Percentiles rank a stretch among this genome's conserved stretches.
Conservation (phyloP, 2,329 filamentous ascomycete genomes). For the Bipolaris victoriae region DNA sequence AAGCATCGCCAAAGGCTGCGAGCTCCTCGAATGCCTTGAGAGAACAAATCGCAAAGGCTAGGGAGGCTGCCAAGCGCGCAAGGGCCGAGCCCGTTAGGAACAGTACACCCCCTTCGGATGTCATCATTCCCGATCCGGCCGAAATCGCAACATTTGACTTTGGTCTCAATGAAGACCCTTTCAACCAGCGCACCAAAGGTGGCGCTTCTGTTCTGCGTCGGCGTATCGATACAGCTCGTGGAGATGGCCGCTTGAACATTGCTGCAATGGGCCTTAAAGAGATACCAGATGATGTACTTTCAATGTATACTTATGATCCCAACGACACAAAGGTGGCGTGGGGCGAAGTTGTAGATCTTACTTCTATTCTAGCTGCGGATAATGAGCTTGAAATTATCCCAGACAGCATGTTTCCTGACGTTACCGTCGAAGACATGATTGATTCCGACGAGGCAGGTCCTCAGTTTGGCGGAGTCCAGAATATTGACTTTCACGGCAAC, state of each 20-base stretch:
- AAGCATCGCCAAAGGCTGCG: slow-evolving; percentile 46
- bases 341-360: slow-evolving; percentile 90
- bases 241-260: slow-evolving; percentile 84
- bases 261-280: slow-evolving; percentile 79
- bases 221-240: slow-evolving; percentile 73
- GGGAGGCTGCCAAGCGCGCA: slow-evolving; percentile 67
- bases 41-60: slow-evolving; percentile 92
- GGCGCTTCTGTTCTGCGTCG: slow-evolving; percentile 73
- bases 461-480: slow-evolving; percentile 82
- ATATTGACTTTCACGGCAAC: slow-evolving; percentile 87
- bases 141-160: slow-evolving; percentile 61
- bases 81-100: slow-evolving; percentile 33
- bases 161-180: slow-evolving; percentile 69
- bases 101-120: slow-evolving; percentile 38
- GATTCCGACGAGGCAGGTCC: slow-evolving; percentile 70
- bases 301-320: slow-evolving; percentile 83
- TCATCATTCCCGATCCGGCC: slow-evolving; percentile 40
- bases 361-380: slow-evolving; percentile 82
- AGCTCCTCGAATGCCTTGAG: slow-evolving; percentile 83
- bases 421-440: slow-evolving; percentile 58
- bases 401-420: slow-evolving; percentile 80
- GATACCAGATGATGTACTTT: slow-evolving; percentile 81
- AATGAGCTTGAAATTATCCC: slow-evolving; percentile 81
- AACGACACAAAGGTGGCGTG: slow-evolving; percentile 71
- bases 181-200: slow-evolving; percentile 69